phyloP scores from a whole-genome alignment of 768 basidiomycete species.

The Lyophyllum shimeji region DNA sequence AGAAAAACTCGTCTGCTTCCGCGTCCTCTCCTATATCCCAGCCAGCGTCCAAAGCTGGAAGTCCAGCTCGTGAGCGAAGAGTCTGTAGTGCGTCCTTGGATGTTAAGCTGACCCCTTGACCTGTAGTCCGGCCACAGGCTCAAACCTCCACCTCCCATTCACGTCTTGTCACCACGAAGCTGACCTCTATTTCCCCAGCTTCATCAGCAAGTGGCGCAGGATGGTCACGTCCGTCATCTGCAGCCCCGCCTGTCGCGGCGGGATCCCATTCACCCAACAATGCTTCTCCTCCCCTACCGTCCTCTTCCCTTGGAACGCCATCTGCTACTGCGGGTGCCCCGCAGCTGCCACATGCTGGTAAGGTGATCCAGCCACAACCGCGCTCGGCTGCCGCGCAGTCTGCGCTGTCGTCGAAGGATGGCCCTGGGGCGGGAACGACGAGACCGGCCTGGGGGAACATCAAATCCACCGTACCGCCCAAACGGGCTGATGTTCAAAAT shows the following conservation, averaged over 20 bases:
- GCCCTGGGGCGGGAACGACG: constrained; percentile 22
- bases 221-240: constrained; percentile 80
- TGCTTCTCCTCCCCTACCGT: constrained; percentile 37
- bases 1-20: constrained; percentile 75
- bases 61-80: constrained; percentile 47
- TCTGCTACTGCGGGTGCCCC: constrained; percentile 32
- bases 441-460: constrained; percentile 78
- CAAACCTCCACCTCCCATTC: constrained; percentile 66
- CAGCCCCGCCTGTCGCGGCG: constrained; percentile 53
- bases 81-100: constrained; percentile 1
- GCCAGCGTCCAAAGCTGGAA: constrained; percentile 48
- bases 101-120: constrained; percentile 15
- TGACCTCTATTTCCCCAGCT: constrained; percentile 65
- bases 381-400: constrained; percentile 36
- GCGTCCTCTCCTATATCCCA: constrained; percentile 44
- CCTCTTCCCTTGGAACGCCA: constrained; percentile 31
- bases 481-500: constrained; percentile 43
- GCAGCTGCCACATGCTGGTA: constrained; percentile 58
- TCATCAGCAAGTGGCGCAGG: constrained; percentile 61
- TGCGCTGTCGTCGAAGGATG: constrained; percentile 30
- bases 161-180: constrained; percentile 82
- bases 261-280: constrained; percentile 46
- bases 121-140: constrained; percentile 55
- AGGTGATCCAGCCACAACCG: constrained; percentile 69
- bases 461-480: constrained; percentile 37